Conservation (phyloP, 306 rosid genomes). For the Purshia tridentata region DNA sequence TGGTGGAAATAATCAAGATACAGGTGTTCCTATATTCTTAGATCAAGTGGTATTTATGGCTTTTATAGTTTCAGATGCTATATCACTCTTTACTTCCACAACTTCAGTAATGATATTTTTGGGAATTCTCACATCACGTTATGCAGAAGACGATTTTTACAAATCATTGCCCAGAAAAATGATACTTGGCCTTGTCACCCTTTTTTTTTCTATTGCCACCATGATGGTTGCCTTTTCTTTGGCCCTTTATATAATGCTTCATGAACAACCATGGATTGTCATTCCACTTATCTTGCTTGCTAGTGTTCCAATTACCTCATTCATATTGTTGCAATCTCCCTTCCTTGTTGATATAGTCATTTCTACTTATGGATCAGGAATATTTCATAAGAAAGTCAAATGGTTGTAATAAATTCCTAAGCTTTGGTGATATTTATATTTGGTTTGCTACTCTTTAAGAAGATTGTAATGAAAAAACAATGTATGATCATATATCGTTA, state of each 20-base stretch:
- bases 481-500: too few species aligned
- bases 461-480: too few species aligned
- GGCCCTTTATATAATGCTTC: neutral
- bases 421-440: too few species aligned
- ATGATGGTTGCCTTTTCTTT: neutral
- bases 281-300: conserved; percentile 12
- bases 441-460: too few species aligned
- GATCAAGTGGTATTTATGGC: neutral
- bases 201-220: neutral
- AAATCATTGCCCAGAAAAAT: neutral
- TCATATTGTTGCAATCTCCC: conserved; percentile 16
- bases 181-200: neutral
- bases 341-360: conserved; percentile 28
- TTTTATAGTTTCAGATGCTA: conserved; percentile 10
- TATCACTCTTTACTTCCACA: conserved; percentile 36
- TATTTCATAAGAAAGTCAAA: too few species aligned
- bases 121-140: conserved; percentile 44
- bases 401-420: too few species aligned
- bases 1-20: conserved; percentile 26
- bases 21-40: neutral
- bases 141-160: conserved; percentile 39
- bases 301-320: conserved; percentile 26
- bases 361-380: conserved; percentile 9
- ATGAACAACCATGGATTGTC: conserved; percentile 21
- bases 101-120: conserved; percentile 7